These are phyloP conservation scores for Spergularia azorica DNA, from an alignment of 179 eudicot genomes.

Conservation along the genomic window DNA sequence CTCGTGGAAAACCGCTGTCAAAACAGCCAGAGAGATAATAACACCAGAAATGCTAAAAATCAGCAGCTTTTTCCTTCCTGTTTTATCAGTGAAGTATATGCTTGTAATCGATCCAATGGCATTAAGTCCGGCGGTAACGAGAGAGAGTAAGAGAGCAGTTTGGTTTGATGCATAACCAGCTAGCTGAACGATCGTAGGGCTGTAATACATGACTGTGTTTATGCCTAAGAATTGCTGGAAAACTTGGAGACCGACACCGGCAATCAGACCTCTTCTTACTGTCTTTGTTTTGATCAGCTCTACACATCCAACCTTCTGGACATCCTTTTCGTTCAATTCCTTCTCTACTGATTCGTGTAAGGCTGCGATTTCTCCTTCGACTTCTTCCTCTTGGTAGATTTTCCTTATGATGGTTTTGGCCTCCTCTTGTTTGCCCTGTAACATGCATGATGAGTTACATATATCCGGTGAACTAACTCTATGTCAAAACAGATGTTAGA, in stretches of 20 bases:
- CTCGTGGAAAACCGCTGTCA: slow-evolving; percentile 44
- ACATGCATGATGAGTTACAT: background rate
- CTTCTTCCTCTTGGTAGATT: slow-evolving; percentile 52
- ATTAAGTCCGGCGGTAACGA: slow-evolving; percentile 59
- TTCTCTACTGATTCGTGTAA: slow-evolving; percentile 52
- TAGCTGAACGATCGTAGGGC: slow-evolving; percentile 65
- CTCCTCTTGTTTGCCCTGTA: slow-evolving; percentile 58
- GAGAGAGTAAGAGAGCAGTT: slow-evolving; percentile 66
- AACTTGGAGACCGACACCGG: slow-evolving; percentile 63
- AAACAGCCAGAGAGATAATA: slow-evolving; percentile 41
- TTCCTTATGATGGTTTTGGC: slow-evolving; percentile 47
- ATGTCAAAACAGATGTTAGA: background rate
- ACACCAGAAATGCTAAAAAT: slow-evolving; percentile 52
- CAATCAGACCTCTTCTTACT: slow-evolving; percentile 56
- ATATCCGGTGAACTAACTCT: too few species aligned
- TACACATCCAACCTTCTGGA: slow-evolving; percentile 10
- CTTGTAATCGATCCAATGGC: slow-evolving; percentile 59
- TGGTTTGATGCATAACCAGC: slow-evolving; percentile 66
- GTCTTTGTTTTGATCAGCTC: slow-evolving; percentile 44
- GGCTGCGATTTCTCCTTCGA: slow-evolving; percentile 48
- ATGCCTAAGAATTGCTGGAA: slow-evolving; percentile 73
- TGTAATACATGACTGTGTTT: slow-evolving; percentile 75
- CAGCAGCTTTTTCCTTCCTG: slow-evolving; percentile 56
- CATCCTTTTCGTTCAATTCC: slow-evolving; percentile 39
- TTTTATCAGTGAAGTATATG: slow-evolving; percentile 59